phyloP scores from a whole-genome alignment of 352 stramenopile species.

The Phytophthora pseudosyringae region DNA sequence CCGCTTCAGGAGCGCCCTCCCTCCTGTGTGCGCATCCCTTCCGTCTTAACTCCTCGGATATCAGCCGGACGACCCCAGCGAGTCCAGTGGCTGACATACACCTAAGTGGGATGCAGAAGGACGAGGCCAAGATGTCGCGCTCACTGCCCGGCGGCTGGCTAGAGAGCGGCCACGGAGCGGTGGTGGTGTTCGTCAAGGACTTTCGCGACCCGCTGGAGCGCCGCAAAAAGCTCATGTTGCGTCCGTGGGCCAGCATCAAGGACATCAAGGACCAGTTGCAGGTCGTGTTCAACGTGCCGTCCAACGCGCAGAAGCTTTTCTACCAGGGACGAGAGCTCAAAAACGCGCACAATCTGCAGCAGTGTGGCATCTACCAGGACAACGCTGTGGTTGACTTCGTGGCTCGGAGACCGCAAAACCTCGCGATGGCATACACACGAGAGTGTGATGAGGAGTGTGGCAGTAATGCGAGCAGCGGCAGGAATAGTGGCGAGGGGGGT shows the following conservation, averaged over 20 bases:
- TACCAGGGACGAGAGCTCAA: constrained; percentile 85
- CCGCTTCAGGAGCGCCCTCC: too few relatives aligned
- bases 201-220: constrained; percentile 82
- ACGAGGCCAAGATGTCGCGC: constrained; percentile 65
- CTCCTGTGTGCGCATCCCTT: neutral
- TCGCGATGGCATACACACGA: constrained; percentile 51
- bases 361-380: constrained; percentile 87
- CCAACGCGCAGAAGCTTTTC: constrained; percentile 83
- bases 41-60: neutral
- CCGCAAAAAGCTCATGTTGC: constrained; percentile 85
- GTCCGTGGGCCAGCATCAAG: constrained; percentile 83
- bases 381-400: constrained; percentile 83
- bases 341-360: constrained; percentile 82
- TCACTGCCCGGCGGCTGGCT: constrained; percentile 80
- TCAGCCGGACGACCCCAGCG: neutral
- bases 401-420: constrained; percentile 61
- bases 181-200: constrained; percentile 78
- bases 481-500: constrained; percentile 19
- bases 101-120: constrained; percentile 41
- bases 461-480: constrained; percentile 19
- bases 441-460: constrained; percentile 18
- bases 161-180: constrained; percentile 74
- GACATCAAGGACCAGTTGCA: constrained; percentile 89
- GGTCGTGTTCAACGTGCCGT: constrained; percentile 82
- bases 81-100: neutral